Evolutionary conservation across 2,329 filamentous ascomycete species (phyloP), one percentile per base, ranked within the genome.

Genomic region (Coniosporium tulheliwenetii): DNA sequence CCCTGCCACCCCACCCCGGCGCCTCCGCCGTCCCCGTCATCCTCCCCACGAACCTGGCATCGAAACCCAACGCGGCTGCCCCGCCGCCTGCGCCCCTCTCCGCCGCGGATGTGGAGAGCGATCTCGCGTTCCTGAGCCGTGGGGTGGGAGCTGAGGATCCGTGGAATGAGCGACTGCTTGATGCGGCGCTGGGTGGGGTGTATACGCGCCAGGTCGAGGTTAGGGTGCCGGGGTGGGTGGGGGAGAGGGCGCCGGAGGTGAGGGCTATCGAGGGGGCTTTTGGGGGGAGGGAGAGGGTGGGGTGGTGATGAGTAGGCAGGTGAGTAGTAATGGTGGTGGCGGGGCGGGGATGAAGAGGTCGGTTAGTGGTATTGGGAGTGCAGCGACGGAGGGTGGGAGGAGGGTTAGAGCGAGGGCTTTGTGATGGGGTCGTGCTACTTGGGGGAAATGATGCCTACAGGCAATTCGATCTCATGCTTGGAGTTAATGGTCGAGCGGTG

Each of bases 91-190:
- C 63, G 2, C 50, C 62, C 0, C 60, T 70, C 12, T 53, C 53
- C 10, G 46, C 55, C 9, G 50, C 61, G 26, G 68, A 71, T 33
- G 51, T 64, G 10, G 66, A 70, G 16, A 62, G 63, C 41, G 69
- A 72, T 40, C 56, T 71, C 35, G 61, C 61, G 37, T 57, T 70
- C 49, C 70, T 71, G 62, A 48, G 55, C 1, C 48, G 58, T 29
- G 43, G 40, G 8, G 56, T 60, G 30, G 54, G 56, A 7, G 53
- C 52, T 5, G 56, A 56, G 5, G 57, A 60, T 64, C 0, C 48
- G 63, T 2, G 52, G 19, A 41, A 39, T 30, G 45, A 50, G 19
- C 36, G 40, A n/a, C 15, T 49, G 8, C 35, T 42, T 30, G 36
- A 10, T 34, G 35, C 31, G 38, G 8, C 31, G 10, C 31, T 34